phyloP scores from a whole-genome alignment of 2,329 filamentous ascomycete genomes.

The Chaetomium globosum region DNA sequence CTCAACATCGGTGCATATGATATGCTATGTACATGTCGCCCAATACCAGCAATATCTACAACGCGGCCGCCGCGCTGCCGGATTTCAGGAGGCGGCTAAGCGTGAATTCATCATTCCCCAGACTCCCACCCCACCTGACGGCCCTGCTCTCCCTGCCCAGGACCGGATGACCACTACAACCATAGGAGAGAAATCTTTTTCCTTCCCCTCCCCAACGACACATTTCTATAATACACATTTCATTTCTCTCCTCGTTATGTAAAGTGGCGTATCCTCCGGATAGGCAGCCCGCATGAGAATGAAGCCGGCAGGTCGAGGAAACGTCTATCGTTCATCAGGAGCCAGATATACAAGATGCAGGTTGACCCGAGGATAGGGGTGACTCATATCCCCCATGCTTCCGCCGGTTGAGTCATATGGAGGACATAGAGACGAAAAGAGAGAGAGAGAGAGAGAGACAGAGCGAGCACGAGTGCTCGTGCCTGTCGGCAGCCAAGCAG shows the following conservation, averaged over 20 bases:
- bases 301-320: slow-evolving; percentile 1
- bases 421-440: slow-evolving; percentile 24
- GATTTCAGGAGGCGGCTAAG: slow-evolving; percentile 7
- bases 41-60: slow-evolving; percentile 22
- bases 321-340: slow-evolving; percentile 30
- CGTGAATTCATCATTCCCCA: slow-evolving; percentile 3
- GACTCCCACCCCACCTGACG: not conserved
- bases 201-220: slow-evolving; percentile 9
- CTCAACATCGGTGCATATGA: slow-evolving; percentile 3
- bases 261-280: not conserved
- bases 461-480: slow-evolving; percentile 5
- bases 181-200: not conserved
- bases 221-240: slow-evolving; percentile 29
- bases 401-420: slow-evolving; percentile 14
- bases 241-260: not conserved
- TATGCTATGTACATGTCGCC: slow-evolving; percentile 22
- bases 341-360: slow-evolving; percentile 32
- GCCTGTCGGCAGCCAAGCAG: slow-evolving; percentile 18
- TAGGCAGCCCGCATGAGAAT: not conserved
- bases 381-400: slow-evolving; percentile 19
- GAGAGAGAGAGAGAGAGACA: slow-evolving; percentile 7
- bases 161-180: slow-evolving; percentile 1
- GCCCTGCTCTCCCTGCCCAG: not conserved
- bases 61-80: slow-evolving; percentile 14
- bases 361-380: slow-evolving; percentile 14